Evolutionary conservation across 2,329 filamentous ascomycete species (phyloP).

Genomic region (Ustulina deusta): DNA sequence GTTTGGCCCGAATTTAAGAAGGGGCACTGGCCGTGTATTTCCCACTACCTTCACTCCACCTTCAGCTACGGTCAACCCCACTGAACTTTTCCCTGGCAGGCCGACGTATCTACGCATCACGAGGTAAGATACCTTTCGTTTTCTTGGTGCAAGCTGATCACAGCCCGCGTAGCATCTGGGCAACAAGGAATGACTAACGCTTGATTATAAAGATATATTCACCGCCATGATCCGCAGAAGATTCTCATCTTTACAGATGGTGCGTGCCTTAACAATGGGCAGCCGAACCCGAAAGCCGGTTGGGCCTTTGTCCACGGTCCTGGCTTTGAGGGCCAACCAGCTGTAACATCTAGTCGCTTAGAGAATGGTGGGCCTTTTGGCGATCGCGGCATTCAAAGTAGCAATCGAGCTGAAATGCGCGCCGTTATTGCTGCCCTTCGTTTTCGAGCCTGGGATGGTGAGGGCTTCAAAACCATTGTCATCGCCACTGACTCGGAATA

Average conservation of each 20-base stretch:
- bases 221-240: slow-evolving; percentile 45
- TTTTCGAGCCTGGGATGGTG: slow-evolving; percentile 57
- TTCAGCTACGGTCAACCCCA: slow-evolving; percentile 39
- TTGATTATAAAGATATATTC: background rate
- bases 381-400: slow-evolving; percentile 55
- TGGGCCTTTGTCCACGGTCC: slow-evolving; percentile 55
- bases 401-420: slow-evolving; percentile 67
- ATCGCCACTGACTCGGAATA: slow-evolving; percentile 65
- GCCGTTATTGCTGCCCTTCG: slow-evolving; percentile 64
- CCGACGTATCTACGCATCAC: slow-evolving; percentile 5
- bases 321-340: slow-evolving; percentile 39
- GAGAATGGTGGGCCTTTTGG: slow-evolving; percentile 59
- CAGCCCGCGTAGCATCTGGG: background rate
- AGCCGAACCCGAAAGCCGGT: slow-evolving; percentile 52
- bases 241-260: slow-evolving; percentile 61
- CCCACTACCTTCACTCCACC: slow-evolving; percentile 51
- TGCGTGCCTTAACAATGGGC: slow-evolving; percentile 58
- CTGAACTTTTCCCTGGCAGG: slow-evolving; percentile 46
- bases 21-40: slow-evolving; percentile 51
- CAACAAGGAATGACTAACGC: background rate
- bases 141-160: background rate
- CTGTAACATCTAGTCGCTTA: background rate
- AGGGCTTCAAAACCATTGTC: slow-evolving; percentile 58
- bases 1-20: no score
- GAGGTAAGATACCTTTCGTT: slow-evolving; percentile 40